Conservation (phyloP, 805 yeast species). For the Tetrapisispora pingtungensis region DNA sequence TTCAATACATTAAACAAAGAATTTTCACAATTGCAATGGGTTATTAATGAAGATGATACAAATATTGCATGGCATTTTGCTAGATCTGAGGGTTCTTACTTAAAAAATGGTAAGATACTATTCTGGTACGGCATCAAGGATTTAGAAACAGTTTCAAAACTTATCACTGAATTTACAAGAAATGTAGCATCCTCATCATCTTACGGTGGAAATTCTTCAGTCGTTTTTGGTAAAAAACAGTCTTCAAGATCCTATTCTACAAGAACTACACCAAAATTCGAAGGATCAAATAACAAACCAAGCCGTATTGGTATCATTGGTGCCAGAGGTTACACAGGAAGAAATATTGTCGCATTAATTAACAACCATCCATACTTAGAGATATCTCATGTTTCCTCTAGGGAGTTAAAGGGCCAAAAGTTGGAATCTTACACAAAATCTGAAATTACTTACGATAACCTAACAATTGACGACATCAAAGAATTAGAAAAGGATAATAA, state of each 20-base stretch:
- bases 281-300: conserved; percentile 50
- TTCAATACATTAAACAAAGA: conserved; percentile 75
- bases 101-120: conserved; percentile 77
- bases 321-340: conserved; percentile 97
- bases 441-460: conserved; percentile 70
- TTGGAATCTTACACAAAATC: conserved; percentile 80
- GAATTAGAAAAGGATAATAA: conserved; percentile 62
- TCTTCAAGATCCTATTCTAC: conserved; percentile 47
- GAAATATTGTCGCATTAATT: conserved; percentile 77
- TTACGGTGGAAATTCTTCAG: conserved; percentile 21
- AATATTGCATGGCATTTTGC: conserved; percentile 87
- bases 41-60: conserved; percentile 79
- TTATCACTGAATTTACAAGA: conserved; percentile 48
- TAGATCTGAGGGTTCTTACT: conserved; percentile 88
- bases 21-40: conserved; percentile 71
- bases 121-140: conserved; percentile 89
- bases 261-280: conserved; percentile 48
- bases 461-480: conserved; percentile 79
- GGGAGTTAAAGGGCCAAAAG: conserved; percentile 83
- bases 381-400: conserved; percentile 86
- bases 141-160: conserved; percentile 47
- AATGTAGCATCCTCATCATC: conserved; percentile 18
- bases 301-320: conserved; percentile 89
- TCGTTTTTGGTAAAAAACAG: conserved; percentile 38
- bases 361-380: conserved; percentile 83